Percentiles rank a stretch among this genome's conserved stretches.
These are phyloP conservation scores for Debaryomyces subglobosus DNA, from an alignment of 1,139 yeast genomes.

Conservation along the genomic window DNA sequence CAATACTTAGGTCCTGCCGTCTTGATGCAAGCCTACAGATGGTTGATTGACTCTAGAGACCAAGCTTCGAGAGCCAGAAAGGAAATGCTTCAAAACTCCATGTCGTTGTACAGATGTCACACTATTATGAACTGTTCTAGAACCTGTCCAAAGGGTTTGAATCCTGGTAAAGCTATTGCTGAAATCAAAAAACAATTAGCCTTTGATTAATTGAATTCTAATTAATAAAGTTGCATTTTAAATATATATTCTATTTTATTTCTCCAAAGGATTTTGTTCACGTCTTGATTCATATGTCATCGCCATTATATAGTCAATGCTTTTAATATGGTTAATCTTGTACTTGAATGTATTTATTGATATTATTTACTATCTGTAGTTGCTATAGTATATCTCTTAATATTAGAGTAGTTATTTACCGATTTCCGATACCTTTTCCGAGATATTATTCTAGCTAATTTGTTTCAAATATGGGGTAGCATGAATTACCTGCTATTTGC, in stretches of 20 bases:
- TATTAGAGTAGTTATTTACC: background rate
- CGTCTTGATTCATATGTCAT: background rate
- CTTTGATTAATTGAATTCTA: slow-evolving; percentile 49
- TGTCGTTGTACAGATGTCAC: slow-evolving; percentile 98
- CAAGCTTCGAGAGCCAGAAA: slow-evolving; percentile 82
- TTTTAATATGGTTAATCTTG: background rate
- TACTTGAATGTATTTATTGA: slow-evolving; percentile 1
- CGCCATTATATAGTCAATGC: background rate
- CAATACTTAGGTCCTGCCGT: slow-evolving; percentile 99
- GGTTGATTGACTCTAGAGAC: slow-evolving; percentile 98
- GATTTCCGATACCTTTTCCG: background rate
- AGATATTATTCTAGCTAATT: background rate
- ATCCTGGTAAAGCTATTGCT: slow-evolving; percentile 98
- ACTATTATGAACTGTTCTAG: slow-evolving; percentile 97
- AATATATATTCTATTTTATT: slow-evolving; percentile 6
- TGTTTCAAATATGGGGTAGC: background rate
- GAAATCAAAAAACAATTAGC: slow-evolving; percentile 95
- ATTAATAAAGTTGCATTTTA: slow-evolving; percentile 7
- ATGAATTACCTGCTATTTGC: background rate
- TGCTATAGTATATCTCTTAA: background rate
- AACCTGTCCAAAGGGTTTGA: slow-evolving; percentile 98
- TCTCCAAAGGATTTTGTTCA: slow-evolving; percentile 4
- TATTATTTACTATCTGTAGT: background rate
- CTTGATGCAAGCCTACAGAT: slow-evolving; percentile 97
- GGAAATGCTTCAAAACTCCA: slow-evolving; percentile 91